Evolutionary conservation across 805 yeast species (phyloP).

Genomic region (Ogataea naganishii): DNA sequence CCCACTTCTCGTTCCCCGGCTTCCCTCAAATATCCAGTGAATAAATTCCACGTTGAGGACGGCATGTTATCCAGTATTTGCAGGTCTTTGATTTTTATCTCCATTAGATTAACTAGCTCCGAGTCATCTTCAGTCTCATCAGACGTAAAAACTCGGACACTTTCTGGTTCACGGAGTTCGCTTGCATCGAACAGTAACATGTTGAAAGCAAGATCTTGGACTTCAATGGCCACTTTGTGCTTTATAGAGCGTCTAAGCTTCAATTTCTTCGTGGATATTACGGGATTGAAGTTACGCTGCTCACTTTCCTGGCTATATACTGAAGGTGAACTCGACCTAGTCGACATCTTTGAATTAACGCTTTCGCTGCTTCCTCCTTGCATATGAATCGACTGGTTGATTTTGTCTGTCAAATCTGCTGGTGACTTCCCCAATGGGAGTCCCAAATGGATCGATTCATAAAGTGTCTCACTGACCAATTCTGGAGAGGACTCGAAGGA

Average conservation of each 20-base stretch:
- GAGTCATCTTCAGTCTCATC: constrained; percentile 24
- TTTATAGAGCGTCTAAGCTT: constrained; percentile 54
- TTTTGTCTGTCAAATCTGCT: constrained; percentile 35
- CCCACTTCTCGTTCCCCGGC: constrained; percentile 66
- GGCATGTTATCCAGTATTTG: constrained; percentile 71
- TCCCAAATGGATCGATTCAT: constrained; percentile 73
- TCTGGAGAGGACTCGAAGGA: too few relatives aligned
- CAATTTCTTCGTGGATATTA: constrained; percentile 32
- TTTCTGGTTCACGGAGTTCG: constrained; percentile 22
- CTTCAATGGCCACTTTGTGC: constrained; percentile 51
- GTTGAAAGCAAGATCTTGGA: constrained; percentile 42
- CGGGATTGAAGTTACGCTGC: constrained; percentile 6
- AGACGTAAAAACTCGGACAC: constrained; percentile 16
- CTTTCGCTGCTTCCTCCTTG: constrained; percentile 1
- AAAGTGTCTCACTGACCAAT: constrained; percentile 53
- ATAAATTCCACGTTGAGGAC: constrained; percentile 86
- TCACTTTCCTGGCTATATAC: constrained; percentile 6
- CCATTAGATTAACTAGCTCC: constrained; percentile 40
- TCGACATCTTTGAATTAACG: constrained; percentile 4
- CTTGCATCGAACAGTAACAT: constrained; percentile 35
- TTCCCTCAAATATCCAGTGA: constrained; percentile 59
- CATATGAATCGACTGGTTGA: constrained; percentile 33
- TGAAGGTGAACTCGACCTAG: constrained; percentile 6
- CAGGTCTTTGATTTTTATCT: constrained; percentile 42
- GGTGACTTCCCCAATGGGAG: constrained; percentile 41